Evolutionary conservation across 2,329 filamentous ascomycete species (phyloP).

Genomic region (Trichoderma arundinaceum): DNA sequence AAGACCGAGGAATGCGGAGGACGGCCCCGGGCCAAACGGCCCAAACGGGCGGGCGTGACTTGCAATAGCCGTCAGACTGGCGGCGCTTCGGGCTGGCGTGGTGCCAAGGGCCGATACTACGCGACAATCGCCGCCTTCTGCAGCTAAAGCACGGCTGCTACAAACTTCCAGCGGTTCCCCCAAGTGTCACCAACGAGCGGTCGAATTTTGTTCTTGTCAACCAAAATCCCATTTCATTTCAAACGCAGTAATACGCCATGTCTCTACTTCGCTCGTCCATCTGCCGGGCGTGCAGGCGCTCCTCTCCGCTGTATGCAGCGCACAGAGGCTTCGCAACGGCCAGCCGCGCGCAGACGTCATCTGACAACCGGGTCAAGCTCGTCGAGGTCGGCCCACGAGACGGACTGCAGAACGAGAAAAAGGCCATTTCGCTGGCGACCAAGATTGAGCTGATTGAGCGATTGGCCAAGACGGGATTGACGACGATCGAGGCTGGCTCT

Average conservation of each 20-base stretch:
- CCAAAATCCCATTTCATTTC: neutral
- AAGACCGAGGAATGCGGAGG: slow-evolving; percentile 26
- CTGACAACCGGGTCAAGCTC: slow-evolving; percentile 62
- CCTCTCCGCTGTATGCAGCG: slow-evolving; percentile 39
- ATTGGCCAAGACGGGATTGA: slow-evolving; percentile 70
- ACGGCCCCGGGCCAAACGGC: slow-evolving; percentile 7
- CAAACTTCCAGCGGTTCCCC: neutral
- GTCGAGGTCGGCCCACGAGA: slow-evolving; percentile 86
- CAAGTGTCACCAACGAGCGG: neutral
- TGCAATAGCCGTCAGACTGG: slow-evolving; percentile 18
- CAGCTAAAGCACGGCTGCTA: neutral
- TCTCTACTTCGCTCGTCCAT: slow-evolving; percentile 46
- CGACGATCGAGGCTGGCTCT: slow-evolving; percentile 78
- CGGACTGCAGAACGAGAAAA: slow-evolving; percentile 86
- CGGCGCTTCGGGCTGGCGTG: slow-evolving; percentile 5
- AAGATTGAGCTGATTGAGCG: slow-evolving; percentile 78
- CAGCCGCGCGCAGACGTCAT: slow-evolving; percentile 38
- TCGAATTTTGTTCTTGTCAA: neutral
- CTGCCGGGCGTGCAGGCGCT: slow-evolving; percentile 49
- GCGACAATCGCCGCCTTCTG: slow-evolving; percentile 26
- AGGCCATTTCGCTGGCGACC: slow-evolving; percentile 68
- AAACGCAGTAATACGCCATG: slow-evolving; percentile 38
- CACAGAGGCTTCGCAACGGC: slow-evolving; percentile 50
- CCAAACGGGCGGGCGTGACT: slow-evolving; percentile 10
- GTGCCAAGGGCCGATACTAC: slow-evolving; percentile 31